Base-by-base conservation (phyloP, 805 yeast genomes). In the Candida coquimbonensis region DNA sequence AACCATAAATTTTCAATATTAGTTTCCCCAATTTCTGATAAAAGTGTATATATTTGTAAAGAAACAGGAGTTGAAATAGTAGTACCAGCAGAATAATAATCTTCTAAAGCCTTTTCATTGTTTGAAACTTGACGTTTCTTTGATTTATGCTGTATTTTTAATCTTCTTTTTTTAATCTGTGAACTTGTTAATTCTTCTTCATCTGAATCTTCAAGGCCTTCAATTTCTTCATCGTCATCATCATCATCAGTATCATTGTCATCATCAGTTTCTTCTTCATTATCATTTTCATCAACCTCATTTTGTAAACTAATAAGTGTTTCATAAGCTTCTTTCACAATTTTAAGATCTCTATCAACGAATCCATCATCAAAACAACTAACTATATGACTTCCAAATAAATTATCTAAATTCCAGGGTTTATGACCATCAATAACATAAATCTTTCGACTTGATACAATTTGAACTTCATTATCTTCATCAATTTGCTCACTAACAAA, bases 391-490 rank as follows among this genome's bases (percentile, higher is more conserved):
- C 91, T 81, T 1, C 96, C 96, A 70, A 86, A 90, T 40, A 93
- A 58, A 60, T 93, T 93, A 61, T 90, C 96, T 52, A 93, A 68
- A 64, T 90, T 90, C 98, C 99, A 93, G 5, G 99, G 99, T 52
- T 98, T 70, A 53, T 86, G 93, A 4, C 96, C 89, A 64, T 93
- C 99, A 46, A 93, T 73, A 11, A 95, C 77, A 56, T 87, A 95
- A 3, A 91, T 75, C 46, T 73, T 78, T 51, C 93, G 73, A 40
- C 66, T 74, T 36, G 73, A 61, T 39, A 61, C 57, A 32, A 68
- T 50, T 38, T 50, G 58, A 8, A 50, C 60, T 26, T 57, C 62
- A 33, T 45, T 61, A 21, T 45, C 48, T 17, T 49, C 59, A 3
- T 27, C 42, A 4, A 38, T 19, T 34, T 38, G 42, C 5, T 45